Base-by-base conservation (phyloP, 331 rosid species). In the Malus hybrid region DNA sequence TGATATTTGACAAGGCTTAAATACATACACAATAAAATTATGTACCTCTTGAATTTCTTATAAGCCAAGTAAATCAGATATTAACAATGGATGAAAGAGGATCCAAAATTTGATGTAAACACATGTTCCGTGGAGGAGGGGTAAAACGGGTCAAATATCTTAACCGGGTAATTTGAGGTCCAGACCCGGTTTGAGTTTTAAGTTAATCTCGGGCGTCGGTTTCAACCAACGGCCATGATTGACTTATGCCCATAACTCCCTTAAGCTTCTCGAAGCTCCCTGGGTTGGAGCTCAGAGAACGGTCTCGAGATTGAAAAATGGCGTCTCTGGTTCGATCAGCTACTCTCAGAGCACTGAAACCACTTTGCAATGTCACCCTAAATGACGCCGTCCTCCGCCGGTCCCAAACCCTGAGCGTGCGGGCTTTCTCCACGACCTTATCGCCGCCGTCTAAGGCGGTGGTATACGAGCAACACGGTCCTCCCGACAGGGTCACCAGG, bases 381-480 rank as follows among this genome's bases (percentile, higher is more conserved):
- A 50, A 24, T 14, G 24, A 12, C 10, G 14, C 71, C 64, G 39
- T 62, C 5, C 10, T 55, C 79, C 31, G 4, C 56, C 80, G 71
- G 1, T 1, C 42, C 12, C 85, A 60, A 67, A 11, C 74, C 77
- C 67, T 73, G 15, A 42, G 18, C 68, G 16, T 70, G 3, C 87
- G 90, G 67, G 78, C 87, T 54, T 88, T 88, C 87, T 88, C 93
- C 3, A 67, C 89, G 75, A 60, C 71, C 67, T 44, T 86, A 62
- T 91, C 98, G 64, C 97, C 98, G 71, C 95, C 97, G 68, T 91
- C 97, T 13, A 90, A 84, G 86, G 98, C 98, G 5, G 83, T 90
- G 19, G 83, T 90, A 65, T 94, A 94, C 88, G 93, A 91, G 6
- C 65, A 67, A 10, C 92, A 86, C 31, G 98, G 97, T 1, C 78